Conservation (phyloP, 2,329 filamentous ascomycete genomes). For the Hymenoscyphus infarciens region DNA sequence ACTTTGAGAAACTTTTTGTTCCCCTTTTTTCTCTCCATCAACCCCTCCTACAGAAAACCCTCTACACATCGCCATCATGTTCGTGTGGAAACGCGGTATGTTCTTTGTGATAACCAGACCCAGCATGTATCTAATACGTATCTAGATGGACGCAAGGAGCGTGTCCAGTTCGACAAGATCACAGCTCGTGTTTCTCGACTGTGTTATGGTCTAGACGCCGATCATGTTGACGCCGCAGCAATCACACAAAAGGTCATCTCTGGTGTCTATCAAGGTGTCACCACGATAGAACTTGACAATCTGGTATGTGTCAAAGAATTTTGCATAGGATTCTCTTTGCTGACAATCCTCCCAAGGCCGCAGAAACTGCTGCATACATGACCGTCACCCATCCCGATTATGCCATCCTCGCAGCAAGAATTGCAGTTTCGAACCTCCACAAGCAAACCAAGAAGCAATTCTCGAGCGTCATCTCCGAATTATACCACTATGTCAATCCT, state of each 20-base stretch:
- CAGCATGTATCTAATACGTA: slow-evolving; percentile 15
- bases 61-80: slow-evolving; percentile 32
- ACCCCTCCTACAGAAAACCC: slow-evolving; percentile 17
- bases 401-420: slow-evolving; percentile 94
- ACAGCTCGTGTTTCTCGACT: slow-evolving; percentile 95
- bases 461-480: slow-evolving; percentile 88
- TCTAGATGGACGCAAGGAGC: slow-evolving; percentile 96
- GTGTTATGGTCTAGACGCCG: slow-evolving; percentile 94
- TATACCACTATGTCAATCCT: slow-evolving; percentile 95
- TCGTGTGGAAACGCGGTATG: slow-evolving; percentile 38
- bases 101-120: slow-evolving; percentile 12
- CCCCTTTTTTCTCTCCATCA: slow-evolving; percentile 8
- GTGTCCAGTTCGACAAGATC: slow-evolving; percentile 99
- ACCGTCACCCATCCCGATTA: slow-evolving; percentile 99
- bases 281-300: slow-evolving; percentile 93
- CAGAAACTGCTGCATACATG: slow-evolving; percentile 99
- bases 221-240: slow-evolving; percentile 93
- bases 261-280: slow-evolving; percentile 97
- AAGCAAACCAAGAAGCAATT: slow-evolving; percentile 99
- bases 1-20: slow-evolving; percentile 12
- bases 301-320: slow-evolving; percentile 60
- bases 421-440: slow-evolving; percentile 98
- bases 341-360: slow-evolving; percentile 59
- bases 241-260: slow-evolving; percentile 99
- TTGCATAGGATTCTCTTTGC: slow-evolving; percentile 9